Percentiles rank a stretch among this genome's conserved stretches.
phyloP scores from a whole-genome alignment of 768 basidiomycete genomes.

The Saitozyma podzolica region DNA sequence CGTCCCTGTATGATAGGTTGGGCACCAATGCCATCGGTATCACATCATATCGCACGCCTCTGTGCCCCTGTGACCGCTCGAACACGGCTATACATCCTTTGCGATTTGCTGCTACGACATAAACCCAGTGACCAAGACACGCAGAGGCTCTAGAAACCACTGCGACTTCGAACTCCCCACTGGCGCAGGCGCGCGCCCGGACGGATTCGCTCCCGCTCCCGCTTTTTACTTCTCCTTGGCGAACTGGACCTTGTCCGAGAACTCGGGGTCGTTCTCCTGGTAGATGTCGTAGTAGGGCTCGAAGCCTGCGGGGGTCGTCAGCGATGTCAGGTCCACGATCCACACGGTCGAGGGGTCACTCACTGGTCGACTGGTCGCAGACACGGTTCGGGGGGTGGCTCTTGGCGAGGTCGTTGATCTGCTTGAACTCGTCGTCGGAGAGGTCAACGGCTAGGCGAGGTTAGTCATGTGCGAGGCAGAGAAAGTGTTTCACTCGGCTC shows the following conservation, averaged over 20 bases:
- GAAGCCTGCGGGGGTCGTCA: conserved; percentile 23
- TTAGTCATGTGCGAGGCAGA: conserved; percentile 4
- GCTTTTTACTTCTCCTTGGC: conserved; percentile 31
- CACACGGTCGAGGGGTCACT: conserved; percentile 6
- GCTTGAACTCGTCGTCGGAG: conserved; percentile 36
- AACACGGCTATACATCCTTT: too few species aligned
- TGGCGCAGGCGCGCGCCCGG: neutral
- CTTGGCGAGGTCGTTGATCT: conserved; percentile 37
- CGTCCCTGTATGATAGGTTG: too few species aligned
- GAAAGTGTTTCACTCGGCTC: neutral
- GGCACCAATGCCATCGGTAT: too few species aligned
- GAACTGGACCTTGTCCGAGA: conserved; percentile 35
- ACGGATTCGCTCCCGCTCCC: neutral
- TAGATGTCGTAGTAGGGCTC: conserved; percentile 48
- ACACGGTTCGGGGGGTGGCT: conserved; percentile 39
- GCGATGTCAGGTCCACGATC: neutral
- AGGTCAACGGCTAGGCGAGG: conserved; percentile 34
- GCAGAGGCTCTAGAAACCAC: neutral
- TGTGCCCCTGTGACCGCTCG: too few species aligned
- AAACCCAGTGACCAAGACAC: neutral
- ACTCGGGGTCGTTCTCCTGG: conserved; percentile 35
- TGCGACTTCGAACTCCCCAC: too few species aligned
- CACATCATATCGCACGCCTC: too few species aligned
- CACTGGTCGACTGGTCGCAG: conserved; percentile 46
- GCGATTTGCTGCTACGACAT: neutral